phyloP scores from a whole-genome alignment of 108 stramenopile genomes.

The Cyclotella cryptica region DNA sequence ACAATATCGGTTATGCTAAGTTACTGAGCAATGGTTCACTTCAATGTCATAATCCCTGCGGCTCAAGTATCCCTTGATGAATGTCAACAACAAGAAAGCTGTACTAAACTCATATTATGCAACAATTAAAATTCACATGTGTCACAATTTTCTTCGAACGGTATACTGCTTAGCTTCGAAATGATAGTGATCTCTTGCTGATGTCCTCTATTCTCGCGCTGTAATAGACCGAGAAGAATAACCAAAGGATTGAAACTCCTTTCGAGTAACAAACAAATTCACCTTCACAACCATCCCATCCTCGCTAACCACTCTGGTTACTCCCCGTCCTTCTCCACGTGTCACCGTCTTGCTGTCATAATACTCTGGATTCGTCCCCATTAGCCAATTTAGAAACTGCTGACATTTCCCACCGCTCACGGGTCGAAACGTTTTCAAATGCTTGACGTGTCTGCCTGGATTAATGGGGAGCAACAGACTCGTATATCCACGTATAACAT shows the following conservation, averaged over 20 bases:
- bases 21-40: no score
- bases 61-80: no score
- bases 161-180: no score
- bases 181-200: background rate
- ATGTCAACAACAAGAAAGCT: no score
- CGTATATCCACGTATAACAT: conserved; percentile 83
- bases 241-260: conserved; percentile 63
- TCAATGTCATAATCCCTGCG: no score
- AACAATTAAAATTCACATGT: no score
- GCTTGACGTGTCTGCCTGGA: conserved; percentile 60
- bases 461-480: conserved; percentile 71
- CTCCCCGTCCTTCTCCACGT: conserved; percentile 57
- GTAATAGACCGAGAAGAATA: conserved; percentile 29
- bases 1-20: no score
- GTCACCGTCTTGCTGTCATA: conserved; percentile 64
- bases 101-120: no score
- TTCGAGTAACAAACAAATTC: conserved; percentile 56
- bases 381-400: conserved; percentile 65
- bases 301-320: conserved; percentile 61
- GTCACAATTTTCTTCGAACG: no score
- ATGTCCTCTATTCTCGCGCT: background rate
- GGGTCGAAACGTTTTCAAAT: conserved; percentile 72
- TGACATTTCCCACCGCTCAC: conserved; percentile 50
- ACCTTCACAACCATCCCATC: conserved; percentile 55
- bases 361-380: conserved; percentile 77